Base-by-base conservation (phyloP, 1,284 basidiomycete genomes). In the Leccinum laetum region DNA sequence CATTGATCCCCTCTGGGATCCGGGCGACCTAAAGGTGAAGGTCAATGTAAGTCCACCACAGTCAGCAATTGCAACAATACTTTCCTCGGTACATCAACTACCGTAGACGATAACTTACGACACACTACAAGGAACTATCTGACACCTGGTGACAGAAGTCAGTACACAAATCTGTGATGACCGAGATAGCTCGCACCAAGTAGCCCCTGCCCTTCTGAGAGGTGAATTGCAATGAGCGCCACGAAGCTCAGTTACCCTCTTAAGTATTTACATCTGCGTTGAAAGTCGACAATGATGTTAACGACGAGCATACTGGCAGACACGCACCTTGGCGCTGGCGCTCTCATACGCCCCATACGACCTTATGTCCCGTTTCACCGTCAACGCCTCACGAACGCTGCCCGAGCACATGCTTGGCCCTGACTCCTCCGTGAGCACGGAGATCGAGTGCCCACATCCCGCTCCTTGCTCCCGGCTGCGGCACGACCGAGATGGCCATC, bases 121-220 rank as follows among this genome's bases (percentile, higher is more conserved):
- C 52, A 73, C 8, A 29, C 55, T 26, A 26, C 81, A 82, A 14
- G 90, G 90, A 4, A 92, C 82, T 61, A 93, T 90, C 75, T 93
- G 91, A 73, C 91, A 93, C n/a, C 89, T 91, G 64, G 26, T 16
- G 32, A 63, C 39, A 29, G 6, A 37, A 57, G 46, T 49, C 18
- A 18, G 10, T 69, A 26, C 65, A 58, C 35, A 18, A 44, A 39
- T 4, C 5, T 60, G 29, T 2, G 21, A 55, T 6, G 56, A 64
- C 41, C 14, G 55, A 58, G 67, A 39, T 44, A 16, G 49, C 58
- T 74, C 87, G 72, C 66, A 92, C 93, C 94, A 32, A 96, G 80
- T 73, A 92, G 81, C 13, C 95, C 89, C 89, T 91, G 6, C 83
- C 86, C n/a, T 77, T 81, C 62, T 83, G 75, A 4, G 90, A 90